These are phyloP conservation scores for Aureobasidium sp. DNA, from an alignment of 2,329 filamentous ascomycete genomes.

Conservation along the genomic window DNA sequence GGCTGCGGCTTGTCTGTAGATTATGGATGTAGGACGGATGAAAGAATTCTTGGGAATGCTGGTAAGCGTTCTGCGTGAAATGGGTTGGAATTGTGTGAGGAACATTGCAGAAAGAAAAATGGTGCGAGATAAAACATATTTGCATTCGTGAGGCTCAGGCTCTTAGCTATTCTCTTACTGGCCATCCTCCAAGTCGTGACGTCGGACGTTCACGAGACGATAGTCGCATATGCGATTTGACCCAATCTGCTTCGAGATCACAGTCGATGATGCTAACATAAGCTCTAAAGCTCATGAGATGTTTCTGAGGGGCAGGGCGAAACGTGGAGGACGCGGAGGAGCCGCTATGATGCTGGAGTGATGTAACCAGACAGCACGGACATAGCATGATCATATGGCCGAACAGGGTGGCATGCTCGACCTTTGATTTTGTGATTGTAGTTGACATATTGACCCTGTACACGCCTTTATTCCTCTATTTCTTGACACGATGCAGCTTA, in stretches of 20 bases:
- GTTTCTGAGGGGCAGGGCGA: background rate
- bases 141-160: background rate
- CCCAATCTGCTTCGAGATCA: background rate
- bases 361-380: background rate
- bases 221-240: background rate
- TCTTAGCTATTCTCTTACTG: background rate
- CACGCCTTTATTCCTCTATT: background rate
- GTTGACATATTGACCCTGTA: background rate
- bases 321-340: background rate
- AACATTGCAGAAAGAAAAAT: background rate
- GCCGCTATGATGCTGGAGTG: background rate
- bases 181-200: background rate
- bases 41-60: background rate
- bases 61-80: background rate
- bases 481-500: background rate
- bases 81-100: background rate
- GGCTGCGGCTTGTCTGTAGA: constrained; percentile 16
- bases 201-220: background rate
- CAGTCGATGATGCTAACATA: constrained; percentile 12
- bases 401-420: background rate
- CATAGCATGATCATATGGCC: background rate
- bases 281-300: background rate
- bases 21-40: constrained; percentile 16
- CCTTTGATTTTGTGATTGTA: background rate
- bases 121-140: background rate